These are phyloP conservation scores for Russula abietina DNA, from an alignment of 768 basidiomycete genomes.

Conservation along the genomic window DNA sequence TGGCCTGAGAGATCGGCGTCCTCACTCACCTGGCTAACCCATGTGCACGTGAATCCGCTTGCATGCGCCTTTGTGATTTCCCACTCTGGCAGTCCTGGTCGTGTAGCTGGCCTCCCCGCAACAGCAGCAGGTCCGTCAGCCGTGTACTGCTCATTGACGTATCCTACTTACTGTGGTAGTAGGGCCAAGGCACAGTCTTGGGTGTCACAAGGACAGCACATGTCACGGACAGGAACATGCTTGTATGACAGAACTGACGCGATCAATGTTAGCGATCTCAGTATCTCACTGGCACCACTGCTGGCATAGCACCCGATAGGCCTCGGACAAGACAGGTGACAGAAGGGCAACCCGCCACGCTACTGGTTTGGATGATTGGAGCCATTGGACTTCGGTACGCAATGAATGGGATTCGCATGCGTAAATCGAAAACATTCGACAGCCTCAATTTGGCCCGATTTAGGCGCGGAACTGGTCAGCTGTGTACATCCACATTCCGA, in stretches of 20 bases:
- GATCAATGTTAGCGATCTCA: background rate
- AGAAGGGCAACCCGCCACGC: background rate
- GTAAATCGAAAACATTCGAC: background rate
- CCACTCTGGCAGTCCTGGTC: too few species aligned
- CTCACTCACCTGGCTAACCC: too few species aligned
- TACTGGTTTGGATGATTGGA: background rate
- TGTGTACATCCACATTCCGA: background rate
- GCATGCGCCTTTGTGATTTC: too few species aligned
- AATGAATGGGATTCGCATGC: slow-evolving; percentile 1
- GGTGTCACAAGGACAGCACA: background rate
- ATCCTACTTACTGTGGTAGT: background rate
- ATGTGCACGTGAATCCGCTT: too few species aligned
- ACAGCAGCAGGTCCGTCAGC: too few species aligned
- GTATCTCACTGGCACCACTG: background rate
- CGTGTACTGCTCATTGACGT: too few species aligned
- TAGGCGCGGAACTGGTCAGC: background rate
- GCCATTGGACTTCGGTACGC: background rate
- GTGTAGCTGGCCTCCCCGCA: background rate
- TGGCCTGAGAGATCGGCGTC: too few species aligned
- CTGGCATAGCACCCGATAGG: background rate
- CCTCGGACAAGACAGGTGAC: background rate
- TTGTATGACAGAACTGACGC: background rate
- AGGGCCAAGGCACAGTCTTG: background rate
- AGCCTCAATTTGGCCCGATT: background rate
- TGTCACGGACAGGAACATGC: background rate